phyloP scores from a whole-genome alignment of 805 yeast genomes.

The Ogataea methylovora region DNA sequence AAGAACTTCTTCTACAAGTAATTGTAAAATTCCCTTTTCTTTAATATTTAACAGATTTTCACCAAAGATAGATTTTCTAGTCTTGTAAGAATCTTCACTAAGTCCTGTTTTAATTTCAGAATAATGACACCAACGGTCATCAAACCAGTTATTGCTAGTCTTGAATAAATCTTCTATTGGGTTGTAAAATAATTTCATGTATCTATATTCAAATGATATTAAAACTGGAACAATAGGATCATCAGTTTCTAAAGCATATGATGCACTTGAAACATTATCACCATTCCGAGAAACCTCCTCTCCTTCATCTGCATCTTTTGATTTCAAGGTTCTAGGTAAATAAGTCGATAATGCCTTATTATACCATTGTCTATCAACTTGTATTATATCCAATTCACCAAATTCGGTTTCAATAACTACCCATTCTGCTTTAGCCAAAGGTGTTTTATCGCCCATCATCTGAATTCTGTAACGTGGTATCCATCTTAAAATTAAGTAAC shows the following conservation, averaged over 20 bases:
- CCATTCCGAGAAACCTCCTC: conserved; percentile 1
- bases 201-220: conserved; percentile 72
- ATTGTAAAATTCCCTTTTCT: conserved; percentile 57
- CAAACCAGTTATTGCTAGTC: conserved; percentile 84
- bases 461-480: conserved; percentile 67
- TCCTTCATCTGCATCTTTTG: conserved; percentile 7
- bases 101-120: conserved; percentile 59
- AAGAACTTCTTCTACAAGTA: conserved; percentile 78
- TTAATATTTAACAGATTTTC: conserved; percentile 66
- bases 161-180: conserved; percentile 84
- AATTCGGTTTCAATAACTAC: conserved; percentile 89
- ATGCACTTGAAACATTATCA: neutral
- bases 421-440: conserved; percentile 85
- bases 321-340: conserved; percentile 28
- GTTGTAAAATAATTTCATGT: conserved; percentile 72
- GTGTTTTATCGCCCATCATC: conserved; percentile 54
- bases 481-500: conserved; percentile 77
- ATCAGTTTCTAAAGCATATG: neutral
- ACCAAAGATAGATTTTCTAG: conserved; percentile 70
- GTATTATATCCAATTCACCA: conserved; percentile 68
- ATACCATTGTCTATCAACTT: conserved; percentile 53
- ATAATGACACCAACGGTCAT: conserved; percentile 63
- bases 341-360: conserved; percentile 68
- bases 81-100: conserved; percentile 58
- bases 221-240: conserved; percentile 68